Base-by-base conservation (phyloP, 1,284 basidiomycete species). In the Leccinum subrobustum region DNA sequence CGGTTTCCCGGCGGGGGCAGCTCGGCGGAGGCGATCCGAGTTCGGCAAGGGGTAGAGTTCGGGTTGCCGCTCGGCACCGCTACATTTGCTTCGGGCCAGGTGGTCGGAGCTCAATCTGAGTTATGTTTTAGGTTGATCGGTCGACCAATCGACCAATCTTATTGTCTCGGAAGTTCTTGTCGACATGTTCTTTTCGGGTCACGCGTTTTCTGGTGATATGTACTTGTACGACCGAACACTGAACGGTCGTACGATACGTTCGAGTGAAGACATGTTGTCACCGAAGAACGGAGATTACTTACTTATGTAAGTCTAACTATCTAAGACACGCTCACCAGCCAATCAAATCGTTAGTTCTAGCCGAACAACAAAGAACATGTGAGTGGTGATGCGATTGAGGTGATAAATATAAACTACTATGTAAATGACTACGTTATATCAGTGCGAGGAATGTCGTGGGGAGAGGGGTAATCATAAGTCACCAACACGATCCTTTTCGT, bases 381-480 rank as follows among this genome's bases (percentile, higher is more conserved):
- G 69, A 73, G 69, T 60, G 70, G 71, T 68, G 69, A 65, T 70
- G 60, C 54, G 5, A 70, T 70, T 64, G 61, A 53, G 31, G 60
- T 52, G 44, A 61, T 44, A 47, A 16, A 11, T 18, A 47, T 35
- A 27, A 7, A 64, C 56, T 62, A 68, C 37, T 54, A 52, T 37
- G 14, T 54, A 54, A 12, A 31, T 50, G 59, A 20, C 35, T 70
- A 70, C 59, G 37, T 62, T 62, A 57, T 47, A 14, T 47, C 39
- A 54, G 4, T 55, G 61, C 29, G 42, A 60, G 52, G 57, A 60
- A 64, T 70, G 65, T 57, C 6, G 47, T 4, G 16, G 23, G 23
- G 18, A 37, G 12, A 37, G 47, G 39, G 60, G 63, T 64, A 56
- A 58, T 59, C 67, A 57, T 59, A 29, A 52, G 42, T 55, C 25